Evolutionary conservation across 2,329 filamentous ascomycete species (phyloP).

Genomic region (Verticillium longisporum): DNA sequence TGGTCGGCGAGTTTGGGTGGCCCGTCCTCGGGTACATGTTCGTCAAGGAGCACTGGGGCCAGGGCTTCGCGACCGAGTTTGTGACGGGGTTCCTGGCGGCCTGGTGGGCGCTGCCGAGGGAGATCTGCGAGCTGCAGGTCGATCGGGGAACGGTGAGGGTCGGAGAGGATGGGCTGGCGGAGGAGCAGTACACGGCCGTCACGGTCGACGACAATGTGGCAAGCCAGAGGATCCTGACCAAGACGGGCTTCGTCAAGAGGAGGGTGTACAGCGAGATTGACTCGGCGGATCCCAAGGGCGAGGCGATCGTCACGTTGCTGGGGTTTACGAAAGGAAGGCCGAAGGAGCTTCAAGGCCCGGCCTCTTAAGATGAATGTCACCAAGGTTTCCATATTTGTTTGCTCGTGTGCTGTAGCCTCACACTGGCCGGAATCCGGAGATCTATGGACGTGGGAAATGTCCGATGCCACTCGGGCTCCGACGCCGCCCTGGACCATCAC

Average conservation of each 20-base stretch:
- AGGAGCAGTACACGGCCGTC: constrained; percentile 37
- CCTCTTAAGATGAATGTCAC: neutral
- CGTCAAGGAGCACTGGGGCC: constrained; percentile 44
- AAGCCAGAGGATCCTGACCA: constrained; percentile 50
- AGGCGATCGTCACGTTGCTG: neutral
- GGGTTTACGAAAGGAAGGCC: neutral
- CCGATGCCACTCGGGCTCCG: neutral
- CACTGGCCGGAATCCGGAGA: neutral
- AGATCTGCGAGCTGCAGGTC: constrained; percentile 34
- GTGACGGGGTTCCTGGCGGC: constrained; percentile 35
- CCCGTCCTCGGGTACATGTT: constrained; percentile 55
- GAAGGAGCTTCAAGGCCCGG: neutral
- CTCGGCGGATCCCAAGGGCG: neutral
- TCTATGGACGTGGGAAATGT: neutral
- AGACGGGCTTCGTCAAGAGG: constrained; percentile 45
- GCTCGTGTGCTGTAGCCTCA: neutral
- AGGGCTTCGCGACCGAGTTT: constrained; percentile 52
- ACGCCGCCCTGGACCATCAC: neutral
- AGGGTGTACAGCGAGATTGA: constrained; percentile 29
- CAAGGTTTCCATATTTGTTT: neutral
- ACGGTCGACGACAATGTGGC: constrained; percentile 40
- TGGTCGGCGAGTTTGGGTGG: constrained; percentile 37
- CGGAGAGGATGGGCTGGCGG: constrained; percentile 15
- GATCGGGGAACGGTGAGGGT: constrained; percentile 26
- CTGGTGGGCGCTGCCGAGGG: constrained; percentile 44